Conservation (phyloP, 2,329 filamentous ascomycete species). For the Alternaria tenuissima region DNA sequence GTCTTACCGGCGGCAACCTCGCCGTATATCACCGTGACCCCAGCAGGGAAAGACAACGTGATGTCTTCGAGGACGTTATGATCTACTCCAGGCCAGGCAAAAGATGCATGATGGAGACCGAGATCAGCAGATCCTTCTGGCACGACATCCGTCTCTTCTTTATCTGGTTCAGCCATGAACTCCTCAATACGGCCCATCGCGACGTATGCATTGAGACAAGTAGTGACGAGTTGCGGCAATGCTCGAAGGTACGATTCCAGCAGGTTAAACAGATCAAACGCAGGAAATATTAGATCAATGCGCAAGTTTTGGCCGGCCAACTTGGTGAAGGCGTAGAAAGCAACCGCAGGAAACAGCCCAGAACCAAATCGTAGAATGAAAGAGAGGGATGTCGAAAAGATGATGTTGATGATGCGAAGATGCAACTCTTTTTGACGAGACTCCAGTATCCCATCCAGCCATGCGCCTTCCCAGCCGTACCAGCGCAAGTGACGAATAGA, state of each 20-base stretch:
- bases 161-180: conserved; percentile 88
- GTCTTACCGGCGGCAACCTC: conserved; percentile 72
- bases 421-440: conserved; percentile 73
- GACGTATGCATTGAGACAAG: conserved; percentile 82
- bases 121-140: conserved; percentile 50
- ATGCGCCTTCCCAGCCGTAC: conserved; percentile 83
- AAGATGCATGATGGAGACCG: conserved; percentile 70
- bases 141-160: conserved; percentile 60
- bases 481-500: conserved; percentile 81
- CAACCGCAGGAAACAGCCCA: conserved; percentile 78
- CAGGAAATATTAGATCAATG: conserved; percentile 86
- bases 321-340: conserved; percentile 82
- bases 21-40: conserved; percentile 69
- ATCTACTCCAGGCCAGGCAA: conserved; percentile 78
- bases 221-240: conserved; percentile 77
- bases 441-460: conserved; percentile 74
- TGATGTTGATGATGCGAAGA: conserved; percentile 68
- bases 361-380: conserved; percentile 76
- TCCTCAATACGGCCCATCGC: conserved; percentile 81
- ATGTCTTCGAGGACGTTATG: conserved; percentile 64
- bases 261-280: conserved; percentile 80
- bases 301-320: conserved; percentile 72
- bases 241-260: conserved; percentile 77
- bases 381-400: conserved; percentile 69
- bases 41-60: conserved; percentile 62